These are phyloP conservation scores for Syzygium aromaticum DNA, from an alignment of 345 rosid species.

Conservation along the genomic window DNA sequence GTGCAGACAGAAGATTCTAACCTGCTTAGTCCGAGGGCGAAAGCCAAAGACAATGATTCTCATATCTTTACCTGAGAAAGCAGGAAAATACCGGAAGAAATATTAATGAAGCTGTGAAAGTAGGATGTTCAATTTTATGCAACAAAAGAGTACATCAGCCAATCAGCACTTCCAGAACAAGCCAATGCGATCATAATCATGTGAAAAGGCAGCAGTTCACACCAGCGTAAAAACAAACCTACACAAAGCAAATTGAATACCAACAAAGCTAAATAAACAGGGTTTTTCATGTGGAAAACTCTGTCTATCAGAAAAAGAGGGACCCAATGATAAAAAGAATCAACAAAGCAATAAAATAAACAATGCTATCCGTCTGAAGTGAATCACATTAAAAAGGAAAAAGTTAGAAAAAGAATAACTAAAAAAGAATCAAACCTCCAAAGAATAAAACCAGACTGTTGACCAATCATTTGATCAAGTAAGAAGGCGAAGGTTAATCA, in stretches of 20 bases:
- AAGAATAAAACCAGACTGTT: neutral
- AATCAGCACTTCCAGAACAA: neutral
- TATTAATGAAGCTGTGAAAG: neutral
- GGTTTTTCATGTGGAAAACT: neutral
- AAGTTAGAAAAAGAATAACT: neutral
- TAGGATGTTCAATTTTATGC: neutral
- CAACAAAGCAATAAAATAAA: neutral
- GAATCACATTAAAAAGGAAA: neutral
- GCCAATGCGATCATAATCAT: neutral
- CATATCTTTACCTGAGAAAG: constrained; percentile 89
- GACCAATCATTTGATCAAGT: neutral
- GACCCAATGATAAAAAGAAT: neutral
- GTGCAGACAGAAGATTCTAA: constrained; percentile 7
- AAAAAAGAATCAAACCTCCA: neutral
- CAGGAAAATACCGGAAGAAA: neutral
- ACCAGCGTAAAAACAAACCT: neutral
- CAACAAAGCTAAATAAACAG: neutral
- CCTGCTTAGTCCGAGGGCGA: constrained; percentile 87
- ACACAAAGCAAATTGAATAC: neutral
- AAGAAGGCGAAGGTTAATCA: neutral
- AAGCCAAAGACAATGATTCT: constrained; percentile 89
- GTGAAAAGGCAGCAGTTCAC: neutral
- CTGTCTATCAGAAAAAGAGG: neutral
- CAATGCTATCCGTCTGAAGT: neutral
- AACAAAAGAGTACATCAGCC: neutral